Evolutionary conservation across 2,329 filamentous ascomycete genomes (phyloP).

Genomic region (Lojkania enalia): DNA sequence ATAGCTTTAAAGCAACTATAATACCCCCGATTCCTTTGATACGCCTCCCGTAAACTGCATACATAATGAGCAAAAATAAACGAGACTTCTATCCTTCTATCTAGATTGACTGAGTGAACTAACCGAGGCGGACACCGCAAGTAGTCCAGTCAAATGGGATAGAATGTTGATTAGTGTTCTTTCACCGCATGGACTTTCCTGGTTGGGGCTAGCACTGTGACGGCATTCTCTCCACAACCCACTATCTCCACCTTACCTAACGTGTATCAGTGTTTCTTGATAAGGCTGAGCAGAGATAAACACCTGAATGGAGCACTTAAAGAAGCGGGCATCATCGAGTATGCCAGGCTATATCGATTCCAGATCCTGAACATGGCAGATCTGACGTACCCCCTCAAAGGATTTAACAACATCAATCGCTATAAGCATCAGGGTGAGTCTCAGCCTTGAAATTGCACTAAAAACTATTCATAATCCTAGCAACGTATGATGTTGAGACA

Average conservation of each 20-base stretch:
- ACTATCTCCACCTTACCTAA: conserved; percentile 4
- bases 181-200: background rate
- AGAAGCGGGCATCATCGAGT: background rate
- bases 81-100: too few relatives aligned
- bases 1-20: too few relatives aligned
- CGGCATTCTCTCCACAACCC: background rate
- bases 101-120: too few relatives aligned
- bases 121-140: too few relatives aligned
- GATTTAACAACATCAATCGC: conserved; percentile 61
- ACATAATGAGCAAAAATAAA: too few relatives aligned
- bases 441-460: background rate
- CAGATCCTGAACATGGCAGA: conserved; percentile 11
- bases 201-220: conserved; percentile 4
- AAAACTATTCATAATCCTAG: conserved; percentile 7
- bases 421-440: conserved; percentile 64
- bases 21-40: too few relatives aligned
- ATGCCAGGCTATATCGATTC: background rate
- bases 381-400: conserved; percentile 16
- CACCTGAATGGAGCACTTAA: background rate
- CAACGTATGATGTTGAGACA: conserved; percentile 66
- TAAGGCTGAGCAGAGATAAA: background rate
- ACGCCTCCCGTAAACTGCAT: too few relatives aligned
- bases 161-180: background rate
- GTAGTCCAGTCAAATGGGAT: background rate
- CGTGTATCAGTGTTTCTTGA: background rate